Percentiles rank a stretch among this genome's conserved stretches.
phyloP scores from a whole-genome alignment of 2,329 filamentous ascomycete genomes.

The Nigrospora sphaerica region DNA sequence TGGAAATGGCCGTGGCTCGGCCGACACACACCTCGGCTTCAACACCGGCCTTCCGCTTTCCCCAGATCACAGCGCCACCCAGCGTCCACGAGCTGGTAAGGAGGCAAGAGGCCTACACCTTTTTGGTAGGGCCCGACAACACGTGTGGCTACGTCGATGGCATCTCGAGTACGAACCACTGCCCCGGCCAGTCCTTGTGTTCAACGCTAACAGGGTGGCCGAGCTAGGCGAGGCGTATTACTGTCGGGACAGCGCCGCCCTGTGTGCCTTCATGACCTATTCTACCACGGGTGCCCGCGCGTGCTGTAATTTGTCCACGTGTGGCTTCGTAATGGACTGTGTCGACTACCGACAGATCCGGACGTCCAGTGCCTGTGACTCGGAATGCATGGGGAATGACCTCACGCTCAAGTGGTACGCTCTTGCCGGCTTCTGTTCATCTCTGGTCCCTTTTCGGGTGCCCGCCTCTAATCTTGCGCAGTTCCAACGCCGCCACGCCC shows the following conservation, averaged over 20 bases:
- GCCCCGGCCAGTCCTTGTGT: not conserved
- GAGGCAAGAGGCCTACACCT: conserved; percentile 23
- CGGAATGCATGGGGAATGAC: conserved; percentile 30
- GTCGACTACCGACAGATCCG: conserved; percentile 28
- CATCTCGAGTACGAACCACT: conserved; percentile 21
- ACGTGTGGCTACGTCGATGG: conserved; percentile 43
- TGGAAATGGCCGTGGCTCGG: conserved; percentile 21
- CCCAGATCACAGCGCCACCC: conserved; percentile 34
- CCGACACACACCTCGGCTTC: conserved; percentile 26
- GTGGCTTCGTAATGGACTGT: conserved; percentile 29
- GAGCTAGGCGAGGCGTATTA: too few relatives aligned
- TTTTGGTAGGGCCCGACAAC: conserved; percentile 40
- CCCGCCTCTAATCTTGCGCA: conserved; percentile 8
- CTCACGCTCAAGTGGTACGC: conserved; percentile 40
- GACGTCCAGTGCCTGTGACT: conserved; percentile 28
- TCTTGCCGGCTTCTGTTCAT: not conserved
- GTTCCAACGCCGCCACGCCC: conserved; percentile 24
- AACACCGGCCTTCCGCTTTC: conserved; percentile 25
- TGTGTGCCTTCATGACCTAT: conserved; percentile 33
- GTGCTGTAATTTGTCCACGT: conserved; percentile 31
- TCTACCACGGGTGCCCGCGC: conserved; percentile 28
- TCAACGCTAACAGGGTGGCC: too few relatives aligned
- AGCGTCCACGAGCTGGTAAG: conserved; percentile 23
- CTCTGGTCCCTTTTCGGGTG: too few relatives aligned
- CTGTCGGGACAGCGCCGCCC: conserved; percentile 22